Evolutionary conservation across 164 flowering plant genomes (phyloP).

Genomic region (Piper betle): DNA sequence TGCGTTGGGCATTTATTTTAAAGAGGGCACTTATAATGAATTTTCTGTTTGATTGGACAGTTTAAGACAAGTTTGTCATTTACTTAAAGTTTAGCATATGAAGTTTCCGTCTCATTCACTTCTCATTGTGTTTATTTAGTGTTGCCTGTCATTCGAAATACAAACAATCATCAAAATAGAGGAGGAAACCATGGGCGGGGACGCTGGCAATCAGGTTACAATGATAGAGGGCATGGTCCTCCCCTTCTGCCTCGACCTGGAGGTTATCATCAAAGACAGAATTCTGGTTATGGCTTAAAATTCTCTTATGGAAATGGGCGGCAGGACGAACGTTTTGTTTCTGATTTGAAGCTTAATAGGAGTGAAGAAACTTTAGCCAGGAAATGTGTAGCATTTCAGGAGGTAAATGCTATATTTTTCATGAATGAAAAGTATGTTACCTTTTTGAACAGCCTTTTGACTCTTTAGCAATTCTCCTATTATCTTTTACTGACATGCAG

Average conservation of each 20-base stretch:
- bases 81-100: neutral
- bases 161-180: constrained; percentile 29
- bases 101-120: neutral
- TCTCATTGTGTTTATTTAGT: constrained; percentile 22
- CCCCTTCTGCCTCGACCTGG: constrained; percentile 78
- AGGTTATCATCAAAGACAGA: constrained; percentile 53
- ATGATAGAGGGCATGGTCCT: constrained; percentile 72
- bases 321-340: constrained; percentile 78
- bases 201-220: constrained; percentile 37
- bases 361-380: constrained; percentile 93
- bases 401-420: constrained; percentile 26
- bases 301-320: constrained; percentile 31
- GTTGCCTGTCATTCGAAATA: constrained; percentile 47
- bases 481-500: neutral
- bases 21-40: neutral
- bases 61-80: neutral
- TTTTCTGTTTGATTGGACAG: neutral
- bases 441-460: neutral
- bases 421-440: neutral
- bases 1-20: too few relatives aligned
- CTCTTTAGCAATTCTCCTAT: neutral
- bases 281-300: constrained; percentile 41
- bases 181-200: constrained; percentile 75
- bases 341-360: constrained; percentile 76
- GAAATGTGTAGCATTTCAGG: constrained; percentile 63